Base-by-base conservation (phyloP, 257 asterid genomes). In the Solanum chiquidenum region DNA sequence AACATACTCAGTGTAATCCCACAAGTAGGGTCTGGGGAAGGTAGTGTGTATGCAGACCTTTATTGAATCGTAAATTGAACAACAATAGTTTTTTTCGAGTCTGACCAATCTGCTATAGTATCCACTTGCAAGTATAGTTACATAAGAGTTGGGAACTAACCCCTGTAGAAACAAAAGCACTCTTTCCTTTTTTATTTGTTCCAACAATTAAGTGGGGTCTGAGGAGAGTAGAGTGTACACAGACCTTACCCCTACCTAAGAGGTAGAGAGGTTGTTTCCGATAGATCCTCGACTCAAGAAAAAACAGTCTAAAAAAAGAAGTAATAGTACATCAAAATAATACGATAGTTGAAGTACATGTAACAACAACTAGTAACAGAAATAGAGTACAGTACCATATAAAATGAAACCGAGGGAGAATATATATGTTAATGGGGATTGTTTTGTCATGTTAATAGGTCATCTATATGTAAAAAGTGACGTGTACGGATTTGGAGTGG, bases 401-500 rank as follows among this genome's bases (percentile, higher is more conserved):
- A n/a, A 11, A n/a, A 23, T 38, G 66, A 76, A 62, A 23, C 16
- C 6, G 71, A 31, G 35, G 84, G 35, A 40, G 23, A 25, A 27
- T 2, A 31, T 12, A 29, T 31, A 31, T 10, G 69, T 82, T 82
- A 82, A 82, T 5, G 18, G 9, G 42, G 44, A 49, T 49, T 18
- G 31, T 20, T 71, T 18, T 58, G 20, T 27, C 10, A 23, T 84
- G 40, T 34, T 12, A 40, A 75, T 72, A 88, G 90, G 90, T 14
- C 84, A 88, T 79, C 87, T 88, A 12, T 88, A 88, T 7, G 79
- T 88, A 34, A 88, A 88, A 88, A 88, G 88, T 33, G 90, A 88
- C 5, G 90, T 88, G 8, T 88, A 86, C 1, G 88, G 90, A 14
- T 88, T 88, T 31, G 90, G 90, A 12, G 90, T 88, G 0, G 90